Evolutionary conservation across 176 grass and related monocot genomes (phyloP), one percentile per base, ranked within the genome.

Genomic region (Oryza brachyantha): DNA sequence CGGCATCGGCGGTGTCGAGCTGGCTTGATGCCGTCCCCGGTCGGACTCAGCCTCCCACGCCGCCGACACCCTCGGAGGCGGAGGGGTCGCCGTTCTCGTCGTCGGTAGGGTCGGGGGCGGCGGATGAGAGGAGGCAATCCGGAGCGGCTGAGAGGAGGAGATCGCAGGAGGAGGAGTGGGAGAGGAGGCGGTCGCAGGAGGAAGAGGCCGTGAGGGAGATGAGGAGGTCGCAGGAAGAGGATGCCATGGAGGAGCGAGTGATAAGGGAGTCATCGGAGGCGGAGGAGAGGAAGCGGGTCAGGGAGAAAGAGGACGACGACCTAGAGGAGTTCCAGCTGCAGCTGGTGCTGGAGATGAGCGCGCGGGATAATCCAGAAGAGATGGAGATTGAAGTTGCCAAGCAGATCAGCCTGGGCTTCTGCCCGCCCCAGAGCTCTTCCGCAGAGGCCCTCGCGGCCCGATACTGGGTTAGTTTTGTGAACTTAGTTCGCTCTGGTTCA

Each of bases 381-480:
- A 93, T 91, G 76, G 92, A 99, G 84, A 96, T 99, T 32, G 92
- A 96, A 84, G 96, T 90, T 28, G 96, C 88, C 39, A 99, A 99
- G 73, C 96, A 91, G 83, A 94, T 99, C 70, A 99, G 96, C 45
- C 86, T 99, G 21, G 96, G 90, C 13, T 91, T 85, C 28, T 93
- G 90, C 70, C 72, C 78, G 3, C 78, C 89, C 2, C 58, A 91
- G 74, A 89, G 82, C 61, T 85, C 92, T 11, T 67, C 86, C 5
- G 84, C 96, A 0, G 90, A 93, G 61, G 86, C 89, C 41, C 64
- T 93, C 25, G 86, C 92, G 5, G 86, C 85, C 21, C 37, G 92
- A 89, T 99, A 99, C 79, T 91, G 96, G 96, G 96, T 99, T 50
- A 87, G 85, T 81, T 50, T 35, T 60, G 13, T 75, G 61, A 28